These are phyloP conservation scores for Salix viminalis DNA, from an alignment of 345 rosid genomes.

Conservation along the genomic window DNA sequence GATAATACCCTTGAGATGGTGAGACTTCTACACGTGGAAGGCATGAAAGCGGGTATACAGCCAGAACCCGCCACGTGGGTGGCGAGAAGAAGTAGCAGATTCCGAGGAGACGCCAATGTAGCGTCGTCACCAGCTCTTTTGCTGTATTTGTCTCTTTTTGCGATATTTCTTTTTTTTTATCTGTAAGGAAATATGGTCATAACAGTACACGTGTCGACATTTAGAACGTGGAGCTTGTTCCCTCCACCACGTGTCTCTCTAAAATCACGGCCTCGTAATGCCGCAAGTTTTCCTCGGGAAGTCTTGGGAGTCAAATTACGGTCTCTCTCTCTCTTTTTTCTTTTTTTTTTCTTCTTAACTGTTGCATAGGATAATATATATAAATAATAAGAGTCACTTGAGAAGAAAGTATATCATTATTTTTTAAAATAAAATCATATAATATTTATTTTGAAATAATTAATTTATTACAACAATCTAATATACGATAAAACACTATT, in stretches of 20 bases:
- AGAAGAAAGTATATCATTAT: too few species aligned
- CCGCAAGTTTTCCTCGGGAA: background rate
- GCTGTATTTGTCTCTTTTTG: constrained; percentile 4
- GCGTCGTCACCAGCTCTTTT: constrained; percentile 24
- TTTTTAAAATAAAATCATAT: too few species aligned
- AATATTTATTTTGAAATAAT: too few species aligned
- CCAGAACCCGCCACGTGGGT: constrained; percentile 18
- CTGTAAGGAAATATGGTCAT: background rate
- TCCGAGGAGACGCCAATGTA: constrained; percentile 29
- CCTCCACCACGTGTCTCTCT: constrained; percentile 6
- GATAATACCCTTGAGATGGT: background rate
- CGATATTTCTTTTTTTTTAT: background rate
- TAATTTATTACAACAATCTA: too few species aligned
- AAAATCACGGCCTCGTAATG: constrained; percentile 1
- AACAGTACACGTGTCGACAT: constrained; percentile 24
- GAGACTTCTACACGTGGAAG: constrained; percentile 32
- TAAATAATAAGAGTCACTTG: too few species aligned
- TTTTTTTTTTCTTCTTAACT: too few species aligned
- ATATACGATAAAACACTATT: too few species aligned
- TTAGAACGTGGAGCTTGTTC: background rate
- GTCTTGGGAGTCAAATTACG: too few species aligned
- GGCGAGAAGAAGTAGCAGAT: constrained; percentile 19
- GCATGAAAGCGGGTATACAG: constrained; percentile 15
- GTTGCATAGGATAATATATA: too few species aligned
- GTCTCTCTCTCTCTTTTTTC: too few species aligned